Percentiles rank a stretch among this genome's conserved stretches.
Conservation (phyloP, 495 filamentous ascomycete genomes). For the Talaromyces stipitatus region DNA sequence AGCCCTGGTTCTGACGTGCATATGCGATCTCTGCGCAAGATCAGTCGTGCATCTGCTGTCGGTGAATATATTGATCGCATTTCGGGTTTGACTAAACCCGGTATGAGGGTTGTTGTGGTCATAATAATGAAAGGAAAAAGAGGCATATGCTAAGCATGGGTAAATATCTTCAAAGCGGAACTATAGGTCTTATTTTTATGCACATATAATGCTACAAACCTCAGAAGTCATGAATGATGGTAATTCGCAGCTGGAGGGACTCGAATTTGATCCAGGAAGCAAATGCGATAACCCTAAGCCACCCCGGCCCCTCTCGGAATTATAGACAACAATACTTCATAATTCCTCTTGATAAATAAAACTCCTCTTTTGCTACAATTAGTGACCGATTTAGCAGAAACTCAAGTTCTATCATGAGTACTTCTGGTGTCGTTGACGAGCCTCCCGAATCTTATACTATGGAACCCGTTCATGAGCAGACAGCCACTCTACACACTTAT, state of each 20-base stretch:
- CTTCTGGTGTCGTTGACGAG: background rate
- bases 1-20: background rate
- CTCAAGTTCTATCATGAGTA: background rate
- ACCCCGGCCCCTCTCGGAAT: too few species aligned
- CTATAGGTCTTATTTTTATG: too few species aligned
- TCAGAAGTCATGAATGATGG: too few species aligned
- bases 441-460: background rate
- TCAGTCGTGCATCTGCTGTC: too few species aligned
- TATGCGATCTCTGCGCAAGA: background rate
- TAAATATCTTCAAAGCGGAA: background rate
- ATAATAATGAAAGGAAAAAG: background rate
- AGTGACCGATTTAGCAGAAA: too few species aligned
- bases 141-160: background rate
- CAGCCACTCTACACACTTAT: background rate
- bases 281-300: too few species aligned
- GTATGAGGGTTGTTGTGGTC: background rate
- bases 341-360: too few species aligned
- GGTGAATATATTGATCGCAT: background rate
- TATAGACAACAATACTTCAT: too few species aligned
- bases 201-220: too few species aligned
- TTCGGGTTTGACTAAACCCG: background rate
- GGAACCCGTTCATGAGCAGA: background rate
- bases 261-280: too few species aligned
- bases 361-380: too few species aligned
- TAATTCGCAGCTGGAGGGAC: too few species aligned